Conservation (phyloP, 345 rosid species). For the Salix purpurea region DNA sequence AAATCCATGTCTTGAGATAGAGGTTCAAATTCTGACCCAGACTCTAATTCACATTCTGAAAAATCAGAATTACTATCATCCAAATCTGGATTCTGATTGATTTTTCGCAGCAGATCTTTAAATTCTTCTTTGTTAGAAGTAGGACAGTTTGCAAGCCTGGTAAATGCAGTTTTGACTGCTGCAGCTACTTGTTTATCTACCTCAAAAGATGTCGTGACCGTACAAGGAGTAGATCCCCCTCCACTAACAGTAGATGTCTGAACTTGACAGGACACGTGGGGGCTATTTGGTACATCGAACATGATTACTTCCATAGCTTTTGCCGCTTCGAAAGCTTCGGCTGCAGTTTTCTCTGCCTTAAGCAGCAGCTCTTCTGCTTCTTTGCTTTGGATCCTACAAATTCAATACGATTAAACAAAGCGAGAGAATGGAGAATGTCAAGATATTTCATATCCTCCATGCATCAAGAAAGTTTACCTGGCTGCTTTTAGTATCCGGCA, state of each 20-base stretch:
- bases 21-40: conserved; percentile 45
- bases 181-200: conserved; percentile 93
- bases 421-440: not conserved
- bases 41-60: conserved; percentile 56
- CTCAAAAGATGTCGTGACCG: conserved; percentile 78
- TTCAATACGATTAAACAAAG: not conserved
- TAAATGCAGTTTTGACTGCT: conserved; percentile 76
- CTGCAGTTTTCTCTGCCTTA: conserved; percentile 69
- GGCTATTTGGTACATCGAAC: conserved; percentile 67
- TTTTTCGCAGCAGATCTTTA: conserved; percentile 60
- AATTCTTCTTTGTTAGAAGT: conserved; percentile 63
- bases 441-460: not conserved
- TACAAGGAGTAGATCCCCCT: conserved; percentile 62
- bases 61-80: conserved; percentile 37
- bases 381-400: conserved; percentile 60
- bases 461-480: conserved; percentile 39
- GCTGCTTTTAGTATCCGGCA: conserved; percentile 83
- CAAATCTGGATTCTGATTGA: conserved; percentile 67
- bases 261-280: conserved; percentile 46
- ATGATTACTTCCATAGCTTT: conserved; percentile 78
- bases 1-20: conserved; percentile 22
- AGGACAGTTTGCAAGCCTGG: conserved; percentile 53
- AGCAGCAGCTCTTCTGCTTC: conserved; percentile 64
- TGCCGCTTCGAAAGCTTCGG: conserved; percentile 86
- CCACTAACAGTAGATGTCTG: conserved; percentile 46